These are phyloP conservation scores for Silene vulgaris DNA, from an alignment of 179 eudicot genomes.

Conservation along the genomic window DNA sequence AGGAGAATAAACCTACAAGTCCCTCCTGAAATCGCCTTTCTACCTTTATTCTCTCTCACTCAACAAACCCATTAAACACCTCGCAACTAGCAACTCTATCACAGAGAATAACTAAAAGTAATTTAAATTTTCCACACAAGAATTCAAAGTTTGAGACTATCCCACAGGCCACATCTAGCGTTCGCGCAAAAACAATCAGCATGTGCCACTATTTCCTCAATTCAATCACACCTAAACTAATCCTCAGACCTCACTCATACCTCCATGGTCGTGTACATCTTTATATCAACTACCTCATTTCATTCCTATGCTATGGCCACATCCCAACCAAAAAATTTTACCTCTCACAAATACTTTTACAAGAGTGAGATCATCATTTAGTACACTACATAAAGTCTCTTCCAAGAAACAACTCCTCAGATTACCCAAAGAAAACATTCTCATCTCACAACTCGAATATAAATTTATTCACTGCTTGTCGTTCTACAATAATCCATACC, in stretches of 20 bases:
- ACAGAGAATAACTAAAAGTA: background rate
- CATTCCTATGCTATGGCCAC: background rate
- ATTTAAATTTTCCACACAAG: background rate
- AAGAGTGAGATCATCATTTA: background rate
- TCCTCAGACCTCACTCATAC: background rate
- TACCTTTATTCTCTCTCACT: background rate
- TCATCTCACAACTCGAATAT: background rate
- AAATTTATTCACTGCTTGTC: background rate
- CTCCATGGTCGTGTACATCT: background rate
- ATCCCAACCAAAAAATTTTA: background rate
- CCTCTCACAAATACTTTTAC: background rate
- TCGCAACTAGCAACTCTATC: background rate
- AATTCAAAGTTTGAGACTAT: background rate
- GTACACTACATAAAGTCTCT: background rate
- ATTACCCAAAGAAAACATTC: background rate
- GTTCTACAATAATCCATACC: background rate
- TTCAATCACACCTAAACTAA: background rate
- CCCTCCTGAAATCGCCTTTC: background rate
- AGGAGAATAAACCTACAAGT: background rate
- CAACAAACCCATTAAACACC: background rate
- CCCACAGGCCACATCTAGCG: background rate
- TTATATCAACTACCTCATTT: background rate
- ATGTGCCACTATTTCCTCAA: background rate
- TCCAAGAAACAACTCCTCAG: too few species aligned
- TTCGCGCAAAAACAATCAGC: background rate